phyloP scores from a whole-genome alignment of 2,329 filamentous ascomycete species.

The Cordyceps farinosa region DNA sequence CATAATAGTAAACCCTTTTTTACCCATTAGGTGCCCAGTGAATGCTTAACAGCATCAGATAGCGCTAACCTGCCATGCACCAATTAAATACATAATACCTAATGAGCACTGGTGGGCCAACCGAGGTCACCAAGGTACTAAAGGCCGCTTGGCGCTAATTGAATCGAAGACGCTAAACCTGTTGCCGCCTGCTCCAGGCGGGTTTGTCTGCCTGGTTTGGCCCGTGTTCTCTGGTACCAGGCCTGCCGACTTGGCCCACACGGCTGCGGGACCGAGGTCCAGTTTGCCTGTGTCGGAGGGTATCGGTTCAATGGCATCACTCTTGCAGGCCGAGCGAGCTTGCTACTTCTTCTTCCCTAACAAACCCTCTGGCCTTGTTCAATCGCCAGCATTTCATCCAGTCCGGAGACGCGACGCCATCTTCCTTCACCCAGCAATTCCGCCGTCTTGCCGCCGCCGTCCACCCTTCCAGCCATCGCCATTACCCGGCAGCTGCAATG shows the following conservation, averaged over 20 bases:
- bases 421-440: background rate
- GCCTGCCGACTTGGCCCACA: slow-evolving; percentile 12
- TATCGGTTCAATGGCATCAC: slow-evolving; percentile 13
- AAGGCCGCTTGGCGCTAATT: background rate
- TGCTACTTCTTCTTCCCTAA: background rate
- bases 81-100: no score
- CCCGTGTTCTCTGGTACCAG: background rate
- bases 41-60: background rate
- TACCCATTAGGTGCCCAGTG: no score
- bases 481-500: slow-evolving; percentile 35
- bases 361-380: background rate
- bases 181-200: background rate
- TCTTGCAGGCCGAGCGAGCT: background rate
- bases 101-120: background rate
- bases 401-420: background rate
- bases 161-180: background rate
- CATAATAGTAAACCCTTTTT: no score
- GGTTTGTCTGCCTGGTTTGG: background rate
- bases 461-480: background rate
- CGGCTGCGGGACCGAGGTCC: slow-evolving; percentile 17
- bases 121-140: background rate
- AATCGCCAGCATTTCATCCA: background rate
- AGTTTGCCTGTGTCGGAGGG: slow-evolving; percentile 16
- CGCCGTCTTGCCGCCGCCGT: background rate
- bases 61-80: background rate